Evolutionary conservation across 352 stramenopile species (phyloP), one percentile per base, ranked within the genome.

Genomic region (Pythium insidiosum): DNA sequence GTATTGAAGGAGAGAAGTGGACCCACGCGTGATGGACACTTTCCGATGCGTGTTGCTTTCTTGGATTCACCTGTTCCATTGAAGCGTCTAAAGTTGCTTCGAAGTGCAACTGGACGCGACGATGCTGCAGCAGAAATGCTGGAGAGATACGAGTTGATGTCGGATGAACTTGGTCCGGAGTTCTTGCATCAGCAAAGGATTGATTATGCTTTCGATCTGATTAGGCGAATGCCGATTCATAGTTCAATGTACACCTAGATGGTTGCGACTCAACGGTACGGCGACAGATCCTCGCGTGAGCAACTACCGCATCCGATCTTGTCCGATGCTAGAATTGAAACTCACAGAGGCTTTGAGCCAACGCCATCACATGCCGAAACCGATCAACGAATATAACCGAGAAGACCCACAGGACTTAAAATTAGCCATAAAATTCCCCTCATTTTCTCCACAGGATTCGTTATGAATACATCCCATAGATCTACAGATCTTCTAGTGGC

Each of bases 151-250:
- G n/a, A n/a, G n/a, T n/a, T n/a, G n/a, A n/a, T n/a, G n/a, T n/a
- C n/a, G n/a, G n/a, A 53, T 44, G 36, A 44, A 37, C 36, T 53
- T 10, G 45, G 45, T 38, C 45, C 45, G 5, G 36, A 53, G 34
- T 53, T 44, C 24, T 45, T 53, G 45, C 23, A 31, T 34, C n/a
- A 42, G 45, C 37, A 37, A 43, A n/a, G n/a, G n/a, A n/a, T n/a
- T n/a, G n/a, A n/a, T n/a, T n/a, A n/a, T n/a, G n/a, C n/a, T n/a
- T n/a, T n/a, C n/a, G n/a, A n/a, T n/a, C n/a, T n/a, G n/a, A n/a
- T n/a, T n/a, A n/a, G n/a, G n/a, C n/a, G n/a, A n/a, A n/a, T n/a
- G n/a, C n/a, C n/a, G n/a, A n/a, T n/a, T n/a, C n/a, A n/a, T n/a
- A n/a, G n/a, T n/a, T n/a, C n/a, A n/a, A n/a, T n/a, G n/a, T n/a